phyloP scores from a whole-genome alignment of 345 rosid genomes.

The Eucalyptus rudis region DNA sequence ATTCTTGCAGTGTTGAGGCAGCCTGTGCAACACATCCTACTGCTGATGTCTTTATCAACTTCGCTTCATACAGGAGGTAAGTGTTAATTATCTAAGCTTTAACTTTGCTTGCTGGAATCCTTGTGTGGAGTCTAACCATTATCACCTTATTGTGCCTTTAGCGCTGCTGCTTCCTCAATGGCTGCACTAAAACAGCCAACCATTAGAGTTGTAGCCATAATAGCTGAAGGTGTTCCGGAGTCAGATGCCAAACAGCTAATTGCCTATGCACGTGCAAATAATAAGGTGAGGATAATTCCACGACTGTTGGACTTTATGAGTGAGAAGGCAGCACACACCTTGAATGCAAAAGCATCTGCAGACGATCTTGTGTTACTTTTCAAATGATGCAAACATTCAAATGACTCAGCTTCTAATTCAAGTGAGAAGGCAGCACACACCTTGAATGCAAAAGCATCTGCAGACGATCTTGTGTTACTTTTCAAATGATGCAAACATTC shows the following conservation, averaged over 20 bases:
- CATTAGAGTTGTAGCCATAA: constrained; percentile 87
- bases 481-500: background rate
- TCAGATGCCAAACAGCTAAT: constrained; percentile 87
- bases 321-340: background rate
- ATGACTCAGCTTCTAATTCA: background rate
- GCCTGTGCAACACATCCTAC: constrained; percentile 93
- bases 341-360: background rate
- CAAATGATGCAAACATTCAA: background rate
- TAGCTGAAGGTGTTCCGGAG: constrained; percentile 99
- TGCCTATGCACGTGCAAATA: constrained; percentile 87
- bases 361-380: background rate
- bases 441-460: background rate
- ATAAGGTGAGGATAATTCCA: constrained; percentile 37
- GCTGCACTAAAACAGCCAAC: constrained; percentile 95
- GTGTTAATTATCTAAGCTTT: background rate
- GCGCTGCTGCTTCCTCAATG: constrained; percentile 97
- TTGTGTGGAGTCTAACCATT: background rate
- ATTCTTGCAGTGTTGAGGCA: constrained; percentile 68
- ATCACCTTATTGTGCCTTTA: constrained; percentile 1
- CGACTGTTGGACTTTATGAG: background rate
- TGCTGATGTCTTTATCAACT: constrained; percentile 93
- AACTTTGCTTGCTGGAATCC: background rate
- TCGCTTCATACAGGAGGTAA: constrained; percentile 89
- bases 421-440: background rate
- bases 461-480: background rate